Percentiles rank a stretch among this genome's conserved stretches.
These are phyloP conservation scores for Pulveroboletus sp. DNA, from an alignment of 768 basidiomycete species.

Conservation along the genomic window DNA sequence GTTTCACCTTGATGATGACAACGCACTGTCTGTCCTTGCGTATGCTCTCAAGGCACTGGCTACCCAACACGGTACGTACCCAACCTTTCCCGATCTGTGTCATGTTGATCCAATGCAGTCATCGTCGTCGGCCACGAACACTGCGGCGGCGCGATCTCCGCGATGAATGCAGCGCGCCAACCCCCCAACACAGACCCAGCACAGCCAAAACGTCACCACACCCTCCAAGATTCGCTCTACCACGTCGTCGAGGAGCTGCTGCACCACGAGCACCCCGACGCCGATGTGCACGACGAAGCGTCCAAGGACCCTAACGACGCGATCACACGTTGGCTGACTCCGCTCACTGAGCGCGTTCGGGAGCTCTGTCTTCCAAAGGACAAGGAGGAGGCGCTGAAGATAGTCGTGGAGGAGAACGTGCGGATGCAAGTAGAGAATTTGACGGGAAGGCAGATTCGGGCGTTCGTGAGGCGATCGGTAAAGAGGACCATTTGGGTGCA, in stretches of 20 bases:
- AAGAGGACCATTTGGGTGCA: slow-evolving; percentile 53
- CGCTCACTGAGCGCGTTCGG: slow-evolving; percentile 54
- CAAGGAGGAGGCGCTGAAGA: slow-evolving; percentile 28
- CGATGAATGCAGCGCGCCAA: slow-evolving; percentile 9
- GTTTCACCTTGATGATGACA: slow-evolving; percentile 68
- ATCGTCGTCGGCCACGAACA: slow-evolving; percentile 78
- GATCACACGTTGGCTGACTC: slow-evolving; percentile 70
- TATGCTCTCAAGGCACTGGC: slow-evolving; percentile 69
- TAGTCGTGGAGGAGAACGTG: slow-evolving; percentile 56
- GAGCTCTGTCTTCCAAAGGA: slow-evolving; percentile 34
- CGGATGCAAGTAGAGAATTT: slow-evolving; percentile 47
- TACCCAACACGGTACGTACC: slow-evolving; percentile 66
- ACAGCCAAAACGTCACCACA: slow-evolving; percentile 6
- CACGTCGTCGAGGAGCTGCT: neutral
- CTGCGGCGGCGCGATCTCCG: slow-evolving; percentile 71
- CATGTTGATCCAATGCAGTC: slow-evolving; percentile 40
- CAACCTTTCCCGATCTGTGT: neutral
- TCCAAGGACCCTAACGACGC: slow-evolving; percentile 37
- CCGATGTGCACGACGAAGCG: slow-evolving; percentile 1
- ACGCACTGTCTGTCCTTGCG: slow-evolving; percentile 62
- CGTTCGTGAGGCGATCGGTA: slow-evolving; percentile 39
- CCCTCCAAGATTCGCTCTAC: slow-evolving; percentile 15
- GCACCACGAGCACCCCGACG: slow-evolving; percentile 15
- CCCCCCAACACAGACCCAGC: neutral
- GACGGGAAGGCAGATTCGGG: slow-evolving; percentile 25